Percentiles rank a stretch among this genome's conserved stretches.
phyloP scores from a whole-genome alignment of 768 basidiomycete genomes.

The Hysterangium stoloniferum region DNA sequence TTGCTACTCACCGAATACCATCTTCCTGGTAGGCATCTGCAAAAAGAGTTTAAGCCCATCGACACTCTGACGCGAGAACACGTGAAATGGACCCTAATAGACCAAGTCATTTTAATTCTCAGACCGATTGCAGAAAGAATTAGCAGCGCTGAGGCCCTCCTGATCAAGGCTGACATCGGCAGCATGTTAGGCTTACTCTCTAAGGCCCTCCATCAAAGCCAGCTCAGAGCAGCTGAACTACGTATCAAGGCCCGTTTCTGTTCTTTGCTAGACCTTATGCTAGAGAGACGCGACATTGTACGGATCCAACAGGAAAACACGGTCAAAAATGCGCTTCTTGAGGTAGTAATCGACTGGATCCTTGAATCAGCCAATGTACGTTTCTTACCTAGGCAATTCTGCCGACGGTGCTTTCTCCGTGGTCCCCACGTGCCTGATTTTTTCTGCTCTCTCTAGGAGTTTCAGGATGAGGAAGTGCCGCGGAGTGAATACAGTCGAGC shows the following conservation, averaged over 20 bases:
- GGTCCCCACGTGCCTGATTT: slow-evolving; percentile 15
- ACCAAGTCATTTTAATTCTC: slow-evolving; percentile 64
- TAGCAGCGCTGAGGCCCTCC: slow-evolving; percentile 47
- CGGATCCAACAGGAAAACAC: slow-evolving; percentile 59
- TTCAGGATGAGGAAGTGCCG: slow-evolving; percentile 3
- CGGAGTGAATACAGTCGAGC: slow-evolving; percentile 17
- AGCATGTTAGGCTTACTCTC: slow-evolving; percentile 42
- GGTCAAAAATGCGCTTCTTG: slow-evolving; percentile 63
- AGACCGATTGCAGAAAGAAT: slow-evolving; percentile 74
- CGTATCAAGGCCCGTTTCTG: slow-evolving; percentile 76
- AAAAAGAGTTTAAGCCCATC: slow-evolving; percentile 32
- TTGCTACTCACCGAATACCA: background rate
- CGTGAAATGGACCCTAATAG: background rate
- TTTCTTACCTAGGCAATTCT: slow-evolving; percentile 9
- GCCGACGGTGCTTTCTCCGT: background rate
- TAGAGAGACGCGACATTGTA: slow-evolving; percentile 52
- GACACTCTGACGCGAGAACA: slow-evolving; percentile 12
- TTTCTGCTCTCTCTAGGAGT: slow-evolving; percentile 19
- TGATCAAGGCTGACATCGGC: slow-evolving; percentile 37
- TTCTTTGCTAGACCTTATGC: slow-evolving; percentile 57
- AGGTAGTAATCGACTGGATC: slow-evolving; percentile 77
- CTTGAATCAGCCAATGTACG: slow-evolving; percentile 45
- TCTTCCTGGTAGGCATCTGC: background rate
- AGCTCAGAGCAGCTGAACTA: slow-evolving; percentile 37
- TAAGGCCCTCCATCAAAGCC: slow-evolving; percentile 56